Conservation (phyloP, 2,329 filamentous ascomycete species). For the Colletotrichum destructivum region DNA sequence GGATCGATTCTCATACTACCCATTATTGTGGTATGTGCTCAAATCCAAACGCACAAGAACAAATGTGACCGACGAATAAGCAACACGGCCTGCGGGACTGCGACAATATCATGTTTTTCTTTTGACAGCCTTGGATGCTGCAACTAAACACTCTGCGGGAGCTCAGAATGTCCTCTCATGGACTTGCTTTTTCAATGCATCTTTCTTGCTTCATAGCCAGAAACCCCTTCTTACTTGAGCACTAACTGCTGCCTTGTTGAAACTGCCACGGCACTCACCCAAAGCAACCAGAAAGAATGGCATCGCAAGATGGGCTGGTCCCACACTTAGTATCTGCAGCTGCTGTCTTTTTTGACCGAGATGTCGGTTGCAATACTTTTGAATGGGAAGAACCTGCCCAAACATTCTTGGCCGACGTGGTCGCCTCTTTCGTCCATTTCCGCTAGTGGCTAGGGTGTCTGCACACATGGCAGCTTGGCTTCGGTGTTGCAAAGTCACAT, state of each 20-base stretch:
- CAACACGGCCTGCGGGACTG: not conserved
- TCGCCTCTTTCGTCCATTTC: conserved; percentile 4
- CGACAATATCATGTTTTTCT: not conserved
- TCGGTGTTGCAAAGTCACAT: not conserved
- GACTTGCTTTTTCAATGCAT: not conserved
- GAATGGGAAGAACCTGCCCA: not conserved
- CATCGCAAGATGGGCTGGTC: not conserved
- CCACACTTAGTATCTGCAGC: not conserved
- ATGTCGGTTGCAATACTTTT: not conserved
- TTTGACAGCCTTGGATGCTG: not conserved
- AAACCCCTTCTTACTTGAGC: too few relatives aligned
- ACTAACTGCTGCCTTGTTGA: not conserved
- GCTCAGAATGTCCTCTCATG: not conserved
- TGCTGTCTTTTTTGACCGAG: not conserved
- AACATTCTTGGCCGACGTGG: not conserved
- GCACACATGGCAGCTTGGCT: not conserved
- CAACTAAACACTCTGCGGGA: not conserved
- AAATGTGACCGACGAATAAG: not conserved
- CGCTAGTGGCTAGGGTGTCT: not conserved
- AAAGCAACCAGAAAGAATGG: not conserved
- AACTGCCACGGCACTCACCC: not conserved
- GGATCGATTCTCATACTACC: not conserved
- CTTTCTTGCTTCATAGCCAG: not conserved
- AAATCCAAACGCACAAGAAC: not conserved
- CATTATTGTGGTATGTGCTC: not conserved